phyloP scores from a whole-genome alignment of 192 early-diverging fungal species.

The Phlyctochytrium planicorne region DNA sequence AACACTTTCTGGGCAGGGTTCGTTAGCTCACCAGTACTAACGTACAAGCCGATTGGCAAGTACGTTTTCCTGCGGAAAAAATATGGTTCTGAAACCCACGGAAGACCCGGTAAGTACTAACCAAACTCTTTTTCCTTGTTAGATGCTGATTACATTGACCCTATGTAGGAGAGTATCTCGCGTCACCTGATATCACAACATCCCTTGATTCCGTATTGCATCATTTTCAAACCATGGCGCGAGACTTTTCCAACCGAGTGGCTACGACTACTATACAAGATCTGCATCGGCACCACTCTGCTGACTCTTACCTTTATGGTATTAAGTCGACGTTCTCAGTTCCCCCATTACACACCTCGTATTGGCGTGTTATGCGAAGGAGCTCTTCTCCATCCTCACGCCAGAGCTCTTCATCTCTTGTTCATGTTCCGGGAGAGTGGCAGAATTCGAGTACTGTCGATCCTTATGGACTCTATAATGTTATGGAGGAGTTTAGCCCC shows the following conservation, averaged over 20 bases:
- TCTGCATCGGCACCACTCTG: conserved; percentile 21
- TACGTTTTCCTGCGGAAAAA: conserved; percentile 33
- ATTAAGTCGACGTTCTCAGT: conserved; percentile 20
- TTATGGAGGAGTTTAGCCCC: background rate
- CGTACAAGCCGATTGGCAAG: conserved; percentile 26
- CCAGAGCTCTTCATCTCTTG: background rate
- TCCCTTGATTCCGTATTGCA: conserved; percentile 29
- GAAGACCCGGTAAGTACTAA: conserved; percentile 6
- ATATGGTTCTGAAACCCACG: conserved; percentile 14
- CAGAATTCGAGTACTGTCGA: too few species aligned
- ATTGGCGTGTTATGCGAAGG: conserved; percentile 2
- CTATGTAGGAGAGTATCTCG: conserved; percentile 28
- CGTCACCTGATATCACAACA: conserved; percentile 26
- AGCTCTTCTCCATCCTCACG: background rate
- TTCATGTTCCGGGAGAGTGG: too few species aligned
- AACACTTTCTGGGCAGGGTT: conserved; percentile 25
- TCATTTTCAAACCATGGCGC: conserved; percentile 33
- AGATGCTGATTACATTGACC: too few species aligned
- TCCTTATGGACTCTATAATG: too few species aligned
- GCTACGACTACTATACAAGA: conserved; percentile 15
- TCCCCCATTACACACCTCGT: conserved; percentile 15
- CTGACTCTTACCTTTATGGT: conserved; percentile 21
- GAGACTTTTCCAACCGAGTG: conserved; percentile 20
- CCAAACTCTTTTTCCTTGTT: too few species aligned
- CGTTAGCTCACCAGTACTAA: conserved; percentile 26